Percentiles rank a stretch among this genome's conserved stretches.
These are phyloP conservation scores for Fusarium luffae DNA, from an alignment of 2,329 filamentous ascomycete species.

Conservation along the genomic window DNA sequence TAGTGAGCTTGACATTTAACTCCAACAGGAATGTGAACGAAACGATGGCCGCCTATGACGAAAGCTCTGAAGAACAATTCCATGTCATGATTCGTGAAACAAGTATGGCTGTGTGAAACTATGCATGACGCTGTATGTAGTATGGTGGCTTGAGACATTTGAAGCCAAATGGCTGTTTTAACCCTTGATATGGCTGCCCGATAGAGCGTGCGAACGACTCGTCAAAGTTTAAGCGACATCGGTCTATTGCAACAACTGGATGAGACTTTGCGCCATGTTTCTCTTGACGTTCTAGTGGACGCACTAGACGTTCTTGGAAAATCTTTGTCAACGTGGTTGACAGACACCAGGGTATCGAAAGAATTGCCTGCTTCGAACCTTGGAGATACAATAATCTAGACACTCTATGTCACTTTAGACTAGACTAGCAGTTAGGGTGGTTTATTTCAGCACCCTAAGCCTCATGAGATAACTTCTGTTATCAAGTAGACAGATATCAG, in stretches of 20 bases:
- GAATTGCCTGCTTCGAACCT: not conserved
- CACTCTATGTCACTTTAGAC: not conserved
- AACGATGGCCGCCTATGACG: slow-evolving; percentile 2
- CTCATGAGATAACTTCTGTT: not conserved
- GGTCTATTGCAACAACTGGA: not conserved
- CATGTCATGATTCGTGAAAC: slow-evolving; percentile 16
- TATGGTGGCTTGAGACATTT: slow-evolving; percentile 7
- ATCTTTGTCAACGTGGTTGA: not conserved
- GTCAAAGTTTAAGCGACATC: slow-evolving; percentile 3
- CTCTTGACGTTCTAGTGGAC: slow-evolving; percentile 30
- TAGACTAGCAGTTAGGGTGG: not conserved
- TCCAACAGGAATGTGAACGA: slow-evolving; percentile 32
- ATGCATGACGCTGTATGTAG: slow-evolving; percentile 6
- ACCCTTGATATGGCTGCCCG: not conserved
- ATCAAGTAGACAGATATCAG: not conserved
- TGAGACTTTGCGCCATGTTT: slow-evolving; percentile 24
- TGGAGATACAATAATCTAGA: not conserved
- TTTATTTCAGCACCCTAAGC: not conserved
- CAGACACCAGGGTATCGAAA: not conserved
- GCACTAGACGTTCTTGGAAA: slow-evolving; percentile 1
- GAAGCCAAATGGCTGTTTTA: slow-evolving; percentile 17
- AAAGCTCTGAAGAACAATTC: not conserved
- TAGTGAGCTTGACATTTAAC: slow-evolving; percentile 13
- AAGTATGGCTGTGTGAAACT: not conserved
- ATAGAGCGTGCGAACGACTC: slow-evolving; percentile 7